phyloP scores from a whole-genome alignment of 2,329 filamentous ascomycete species.

The Fusarium oxysporum region DNA sequence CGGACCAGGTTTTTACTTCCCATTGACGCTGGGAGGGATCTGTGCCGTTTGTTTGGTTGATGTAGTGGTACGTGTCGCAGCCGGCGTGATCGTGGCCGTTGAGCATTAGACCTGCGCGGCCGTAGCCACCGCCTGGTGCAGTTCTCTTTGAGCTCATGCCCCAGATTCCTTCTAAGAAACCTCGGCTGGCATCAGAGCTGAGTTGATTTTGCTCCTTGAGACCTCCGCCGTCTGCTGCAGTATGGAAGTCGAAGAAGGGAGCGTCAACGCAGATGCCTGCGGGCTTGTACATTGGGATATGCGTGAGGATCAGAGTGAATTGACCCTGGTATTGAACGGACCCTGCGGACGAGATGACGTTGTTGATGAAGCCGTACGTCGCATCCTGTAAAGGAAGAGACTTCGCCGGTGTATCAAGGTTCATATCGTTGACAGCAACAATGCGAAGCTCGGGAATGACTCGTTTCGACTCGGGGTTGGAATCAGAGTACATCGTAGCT shows the following conservation, averaged over 20 bases:
- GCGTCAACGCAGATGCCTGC: conserved; percentile 85
- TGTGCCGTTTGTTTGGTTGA: conserved; percentile 69
- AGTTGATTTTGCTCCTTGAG: conserved; percentile 94
- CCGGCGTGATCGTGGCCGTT: conserved; percentile 97
- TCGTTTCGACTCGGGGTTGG: conserved; percentile 60
- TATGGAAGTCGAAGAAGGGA: conserved; percentile 85
- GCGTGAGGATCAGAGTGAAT: conserved; percentile 88
- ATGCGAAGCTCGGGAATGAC: conserved; percentile 79
- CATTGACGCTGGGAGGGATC: conserved; percentile 57
- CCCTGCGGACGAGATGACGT: conserved; percentile 70
- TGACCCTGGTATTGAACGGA: conserved; percentile 71
- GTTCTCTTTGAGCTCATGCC: conserved; percentile 75
- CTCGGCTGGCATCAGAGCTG: conserved; percentile 75
- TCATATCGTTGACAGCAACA: conserved; percentile 91
- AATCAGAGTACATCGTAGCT: conserved; percentile 56
- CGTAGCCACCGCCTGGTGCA: conserved; percentile 70
- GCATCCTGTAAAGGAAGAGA: conserved; percentile 75
- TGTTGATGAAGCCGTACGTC: conserved; percentile 82
- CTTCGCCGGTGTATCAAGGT: conserved; percentile 85
- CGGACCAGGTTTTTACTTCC: conserved; percentile 62
- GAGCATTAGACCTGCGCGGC: conserved; percentile 81
- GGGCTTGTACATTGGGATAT: conserved; percentile 89
- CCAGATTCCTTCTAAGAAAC: conserved; percentile 86
- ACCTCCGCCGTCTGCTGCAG: conserved; percentile 72
- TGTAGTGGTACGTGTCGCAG: conserved; percentile 88